These are phyloP conservation scores for Chaetomium fimeti DNA, from an alignment of 495 filamentous ascomycete genomes.

Conservation along the genomic window DNA sequence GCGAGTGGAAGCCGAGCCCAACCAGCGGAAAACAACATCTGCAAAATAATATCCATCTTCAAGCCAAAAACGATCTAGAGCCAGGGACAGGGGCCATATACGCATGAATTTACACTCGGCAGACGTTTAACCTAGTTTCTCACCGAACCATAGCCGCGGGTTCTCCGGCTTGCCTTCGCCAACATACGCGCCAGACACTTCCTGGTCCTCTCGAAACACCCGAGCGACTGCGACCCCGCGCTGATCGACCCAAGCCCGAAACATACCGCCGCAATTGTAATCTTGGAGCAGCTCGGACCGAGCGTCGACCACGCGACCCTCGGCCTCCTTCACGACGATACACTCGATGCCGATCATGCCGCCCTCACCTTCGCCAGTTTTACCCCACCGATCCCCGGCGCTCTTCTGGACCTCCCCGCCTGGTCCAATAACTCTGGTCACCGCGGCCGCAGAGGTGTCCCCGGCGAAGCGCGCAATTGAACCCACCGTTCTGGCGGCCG, in stretches of 20 bases:
- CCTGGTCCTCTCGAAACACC: conserved; percentile 53
- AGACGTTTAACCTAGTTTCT: conserved; percentile 22
- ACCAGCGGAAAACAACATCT: conserved; percentile 26
- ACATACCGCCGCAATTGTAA: conserved; percentile 91
- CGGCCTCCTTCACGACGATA: conserved; percentile 43
- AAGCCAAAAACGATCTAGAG: background rate
- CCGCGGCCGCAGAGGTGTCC: conserved; percentile 47
- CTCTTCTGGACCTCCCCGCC: conserved; percentile 72
- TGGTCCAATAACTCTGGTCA: conserved; percentile 64
- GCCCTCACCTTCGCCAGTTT: conserved; percentile 76
- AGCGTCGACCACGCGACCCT: conserved; percentile 44
- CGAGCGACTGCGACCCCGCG: conserved; percentile 60
- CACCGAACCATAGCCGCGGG: conserved; percentile 12
- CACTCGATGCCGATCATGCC: conserved; percentile 86
- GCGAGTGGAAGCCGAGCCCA: conserved; percentile 21
- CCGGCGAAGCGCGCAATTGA: conserved; percentile 65
- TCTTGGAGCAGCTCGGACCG: conserved; percentile 60
- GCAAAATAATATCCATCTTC: conserved; percentile 34
- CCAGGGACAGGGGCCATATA: conserved; percentile 1
- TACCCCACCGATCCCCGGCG: conserved; percentile 72
- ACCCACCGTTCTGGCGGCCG: conserved; percentile 68
- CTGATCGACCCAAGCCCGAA: conserved; percentile 72
- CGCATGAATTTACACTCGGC: background rate
- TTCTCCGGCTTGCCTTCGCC: conserved; percentile 23
- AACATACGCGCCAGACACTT: conserved; percentile 20